Percentiles rank a stretch among this genome's conserved stretches.
phyloP scores from a whole-genome alignment of 2,329 filamentous ascomycete species.

The Trichoderma sp. region DNA sequence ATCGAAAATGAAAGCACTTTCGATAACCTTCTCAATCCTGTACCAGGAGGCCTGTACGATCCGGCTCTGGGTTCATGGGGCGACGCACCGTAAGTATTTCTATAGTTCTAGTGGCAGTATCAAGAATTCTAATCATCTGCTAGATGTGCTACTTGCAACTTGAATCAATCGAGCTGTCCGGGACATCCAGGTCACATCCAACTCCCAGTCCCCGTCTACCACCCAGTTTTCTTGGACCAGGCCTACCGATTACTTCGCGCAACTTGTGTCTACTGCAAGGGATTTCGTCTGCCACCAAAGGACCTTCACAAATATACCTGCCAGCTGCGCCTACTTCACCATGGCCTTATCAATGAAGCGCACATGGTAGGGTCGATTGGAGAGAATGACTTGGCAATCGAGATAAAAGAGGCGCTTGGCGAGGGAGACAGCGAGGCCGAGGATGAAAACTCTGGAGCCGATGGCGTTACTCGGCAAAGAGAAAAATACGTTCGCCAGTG shows the following conservation, averaged over 20 bases:
- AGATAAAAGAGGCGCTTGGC: conserved; percentile 36
- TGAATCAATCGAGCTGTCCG: conserved; percentile 77
- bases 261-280: conserved; percentile 88
- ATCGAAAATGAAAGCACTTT: conserved; percentile 95
- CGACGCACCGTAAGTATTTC: conserved; percentile 66
- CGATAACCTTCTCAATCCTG: conserved; percentile 83
- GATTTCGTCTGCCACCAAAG: conserved; percentile 74
- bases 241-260: conserved; percentile 79
- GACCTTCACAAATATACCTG: conserved; percentile 77
- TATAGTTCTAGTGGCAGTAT: conserved; percentile 5
- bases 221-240: conserved; percentile 96
- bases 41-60: conserved; percentile 90
- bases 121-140: conserved; percentile 6
- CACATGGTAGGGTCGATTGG: conserved; percentile 54
- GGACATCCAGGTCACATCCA: conserved; percentile 96
- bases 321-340: conserved; percentile 80
- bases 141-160: conserved; percentile 89
- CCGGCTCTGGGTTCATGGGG: conserved; percentile 86
- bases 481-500: conserved; percentile 70
- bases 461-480: conserved; percentile 52
- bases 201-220: conserved; percentile 88
- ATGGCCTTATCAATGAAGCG: conserved; percentile 74
- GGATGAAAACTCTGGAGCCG: conserved; percentile 56
- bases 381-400: conserved; percentile 42
- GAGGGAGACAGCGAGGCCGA: conserved; percentile 58